Base-by-base conservation (phyloP, 2,329 filamentous ascomycete genomes). In the Exophiala calicioides region DNA sequence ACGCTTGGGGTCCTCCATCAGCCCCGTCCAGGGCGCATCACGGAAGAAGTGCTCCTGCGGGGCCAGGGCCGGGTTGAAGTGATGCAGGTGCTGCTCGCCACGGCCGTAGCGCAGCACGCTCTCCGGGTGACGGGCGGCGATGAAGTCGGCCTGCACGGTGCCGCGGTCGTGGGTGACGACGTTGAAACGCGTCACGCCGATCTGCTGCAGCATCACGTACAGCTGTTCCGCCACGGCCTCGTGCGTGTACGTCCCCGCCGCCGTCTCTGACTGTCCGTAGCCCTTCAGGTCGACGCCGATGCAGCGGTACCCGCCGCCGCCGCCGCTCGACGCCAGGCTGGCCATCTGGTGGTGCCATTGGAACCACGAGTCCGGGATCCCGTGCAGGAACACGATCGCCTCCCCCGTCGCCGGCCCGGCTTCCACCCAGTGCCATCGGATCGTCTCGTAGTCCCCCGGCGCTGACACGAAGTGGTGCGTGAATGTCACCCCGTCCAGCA, bases 261-360 rank as follows among this genome's bases (percentile, higher is more conserved):
- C 32, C 36, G 45, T 50, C 5, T 39, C 31, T 1, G 47, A 50
- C 31, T 50, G 47, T 8, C 47, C 47, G 13, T 51, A 51, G 4
- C 47, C 47, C 19, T 51, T 51, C 2, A 51, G 42, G 10, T 51
- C 47, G 3, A 24, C 20, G 1, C 36, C 42, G 15, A 51, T 45
- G 26, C 47, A 51, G 1, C 38, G 43, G n/a, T 30, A 43, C 4
- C 9, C 35, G 2, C 12, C 20, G 21, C n/a, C n/a, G n/a, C n/a
- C n/a, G n/a, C n/a, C n/a, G n/a, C n/a, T n/a, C n/a, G n/a, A n/a
- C n/a, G 47, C 24, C 10, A 51, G n/a, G 2, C 4, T 20, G 12
- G 42, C 41, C 47, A 51, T 46, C 23, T 51, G 47, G 3, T 18
- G 29, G 20, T 51, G 47, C 47, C 47, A 51, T 15, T 46, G 42